Base-by-base conservation (phyloP, 768 basidiomycete genomes). In the Termitomyces heimii region DNA sequence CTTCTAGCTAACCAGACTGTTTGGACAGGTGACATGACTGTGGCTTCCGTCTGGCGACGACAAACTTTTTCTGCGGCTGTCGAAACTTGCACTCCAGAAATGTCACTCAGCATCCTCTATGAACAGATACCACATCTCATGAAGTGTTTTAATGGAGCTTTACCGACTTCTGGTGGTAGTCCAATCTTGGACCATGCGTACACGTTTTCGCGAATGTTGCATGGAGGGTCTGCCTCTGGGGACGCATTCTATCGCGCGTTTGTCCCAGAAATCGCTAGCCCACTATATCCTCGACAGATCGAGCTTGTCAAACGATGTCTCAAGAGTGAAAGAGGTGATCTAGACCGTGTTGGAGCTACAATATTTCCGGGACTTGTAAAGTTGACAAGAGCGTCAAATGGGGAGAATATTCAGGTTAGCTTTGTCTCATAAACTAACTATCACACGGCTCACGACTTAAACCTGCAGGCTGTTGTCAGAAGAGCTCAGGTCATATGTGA, bases 41-140 rank as follows among this genome's bases (percentile, higher is more conserved):
- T 94, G n/a, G 92, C 92, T 0, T 81, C 83, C 40, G 92, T 94
- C 20, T 94, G 92, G 92, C 83, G 92, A 24, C 82, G 91, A 12
- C 92, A 94, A 67, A 94, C 92, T 3, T 93, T 92, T 72, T 86
- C 88, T 12, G 92, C 92, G 0, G 90, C 92, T 4, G 88, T 94
- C 53, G 89, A 92, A 34, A 68, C 79, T 0, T 87, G 85, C 69
- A 85, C 89, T 0, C 81, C 84, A 6, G 85, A 87, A 51, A 88
- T 91, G 80, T 78, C 83, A 0, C 64, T 77, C 29, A 77, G 72
- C 67, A 86, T 93, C 66, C 77, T 94, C 45, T 68, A 73, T 20
- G 92, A 93, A 58, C 82, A 88, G 60, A 80, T 93, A 47, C 87
- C 89, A 6, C 73, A 80, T 29, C 80, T 93, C 54, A 77, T 82